phyloP scores from a whole-genome alignment of 2,329 filamentous ascomycete species.

The Scedosporium minutisporum region DNA sequence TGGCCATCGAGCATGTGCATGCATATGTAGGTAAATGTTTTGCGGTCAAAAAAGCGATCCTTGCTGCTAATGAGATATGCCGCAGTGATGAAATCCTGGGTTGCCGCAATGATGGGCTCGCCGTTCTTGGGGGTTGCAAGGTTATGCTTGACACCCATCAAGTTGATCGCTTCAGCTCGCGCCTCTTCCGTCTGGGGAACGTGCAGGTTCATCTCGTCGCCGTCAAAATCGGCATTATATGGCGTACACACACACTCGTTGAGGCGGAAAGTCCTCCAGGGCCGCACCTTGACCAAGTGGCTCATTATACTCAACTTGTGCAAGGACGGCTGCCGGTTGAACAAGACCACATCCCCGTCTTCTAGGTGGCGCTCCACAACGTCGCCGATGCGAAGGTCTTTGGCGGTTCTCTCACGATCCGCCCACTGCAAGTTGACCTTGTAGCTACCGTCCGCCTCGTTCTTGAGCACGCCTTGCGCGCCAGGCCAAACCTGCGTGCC shows the following conservation, averaged over 20 bases:
- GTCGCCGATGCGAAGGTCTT: conserved; percentile 70
- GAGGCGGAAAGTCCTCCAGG: conserved; percentile 89
- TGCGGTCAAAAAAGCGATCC: conserved; percentile 83
- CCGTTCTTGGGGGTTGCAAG: conserved; percentile 93
- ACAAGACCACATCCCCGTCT: conserved; percentile 90
- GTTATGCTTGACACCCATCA: conserved; percentile 98
- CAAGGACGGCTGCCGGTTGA: conserved; percentile 94
- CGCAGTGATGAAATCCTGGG: conserved; percentile 97
- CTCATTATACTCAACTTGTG: conserved; percentile 99
- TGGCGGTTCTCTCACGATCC: conserved; percentile 60
- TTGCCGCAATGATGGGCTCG: conserved; percentile 96
- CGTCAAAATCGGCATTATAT: conserved; percentile 98
- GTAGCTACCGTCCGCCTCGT: conserved; percentile 53
- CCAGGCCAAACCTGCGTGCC: conserved; percentile 77
- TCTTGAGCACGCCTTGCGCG: conserved; percentile 71
- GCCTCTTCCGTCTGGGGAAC: conserved; percentile 97
- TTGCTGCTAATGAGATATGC: conserved; percentile 87
- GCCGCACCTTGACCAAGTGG: conserved; percentile 85
- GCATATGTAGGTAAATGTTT: conserved; percentile 80
- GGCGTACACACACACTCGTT: conserved; percentile 98
- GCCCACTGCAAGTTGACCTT: conserved; percentile 70
- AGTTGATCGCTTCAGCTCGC: conserved; percentile 82
- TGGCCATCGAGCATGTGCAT: conserved; percentile 86
- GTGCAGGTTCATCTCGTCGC: conserved; percentile 98
- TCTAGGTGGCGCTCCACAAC: conserved; percentile 90